Percentiles rank a stretch among this genome's conserved stretches.
These are phyloP conservation scores for Alnus rubra DNA, from an alignment of 306 rosid species.

Conservation along the genomic window DNA sequence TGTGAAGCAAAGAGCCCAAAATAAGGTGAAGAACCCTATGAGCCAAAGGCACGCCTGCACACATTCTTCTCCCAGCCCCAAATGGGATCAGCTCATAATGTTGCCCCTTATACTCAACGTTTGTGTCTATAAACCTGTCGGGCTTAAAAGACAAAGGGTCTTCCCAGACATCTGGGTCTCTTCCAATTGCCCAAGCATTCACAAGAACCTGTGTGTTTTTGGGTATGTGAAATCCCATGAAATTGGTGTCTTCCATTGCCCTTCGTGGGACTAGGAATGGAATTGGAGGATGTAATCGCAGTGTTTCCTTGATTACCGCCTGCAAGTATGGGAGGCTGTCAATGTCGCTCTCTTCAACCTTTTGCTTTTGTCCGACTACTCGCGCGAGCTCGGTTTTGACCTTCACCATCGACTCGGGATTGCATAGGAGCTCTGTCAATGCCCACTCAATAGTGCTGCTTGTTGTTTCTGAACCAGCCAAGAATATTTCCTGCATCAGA, in stretches of 20 bases:
- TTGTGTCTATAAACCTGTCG: conserved; percentile 39
- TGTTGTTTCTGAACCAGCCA: conserved; percentile 65
- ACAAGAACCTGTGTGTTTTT: conserved; percentile 55
- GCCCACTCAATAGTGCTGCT: conserved; percentile 62
- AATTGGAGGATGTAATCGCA: conserved; percentile 57
- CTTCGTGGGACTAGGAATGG: conserved; percentile 57
- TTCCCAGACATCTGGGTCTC: conserved; percentile 57
- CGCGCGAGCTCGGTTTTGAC: conserved; percentile 41
- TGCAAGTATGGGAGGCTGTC: conserved; percentile 47
- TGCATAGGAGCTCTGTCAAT: conserved; percentile 44
- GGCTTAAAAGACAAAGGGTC: conserved; percentile 45
- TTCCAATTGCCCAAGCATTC: conserved; percentile 63
- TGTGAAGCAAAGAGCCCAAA: conserved; percentile 52
- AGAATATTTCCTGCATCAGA: conserved; percentile 47
- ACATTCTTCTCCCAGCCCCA: conserved; percentile 61
- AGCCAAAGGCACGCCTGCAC: conserved; percentile 53
- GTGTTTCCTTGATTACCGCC: conserved; percentile 47
- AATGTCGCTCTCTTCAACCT: conserved; percentile 56
- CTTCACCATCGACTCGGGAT: conserved; percentile 21
- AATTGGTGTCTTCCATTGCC: conserved; percentile 34
- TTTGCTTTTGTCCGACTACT: conserved; percentile 29
- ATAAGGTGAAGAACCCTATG: conserved; percentile 44
- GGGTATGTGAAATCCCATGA: conserved; percentile 50
- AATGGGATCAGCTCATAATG: conserved; percentile 48
- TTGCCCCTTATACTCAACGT: conserved; percentile 43